phyloP scores from a whole-genome alignment of 805 yeast genomes.

The Pichia occidentalis region DNA sequence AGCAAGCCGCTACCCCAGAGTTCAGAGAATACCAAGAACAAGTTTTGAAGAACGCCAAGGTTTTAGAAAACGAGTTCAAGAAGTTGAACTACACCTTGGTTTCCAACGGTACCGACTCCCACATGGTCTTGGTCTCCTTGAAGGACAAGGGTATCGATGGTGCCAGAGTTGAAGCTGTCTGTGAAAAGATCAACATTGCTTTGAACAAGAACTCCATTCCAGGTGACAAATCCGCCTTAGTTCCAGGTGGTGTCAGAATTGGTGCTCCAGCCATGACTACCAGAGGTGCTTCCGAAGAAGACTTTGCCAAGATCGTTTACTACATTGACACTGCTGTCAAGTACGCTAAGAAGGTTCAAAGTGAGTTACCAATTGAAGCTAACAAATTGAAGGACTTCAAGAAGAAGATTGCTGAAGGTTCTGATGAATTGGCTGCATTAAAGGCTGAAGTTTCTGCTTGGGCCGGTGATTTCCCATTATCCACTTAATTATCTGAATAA shows the following conservation, averaged over 20 bases:
- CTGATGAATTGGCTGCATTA: slow-evolving; percentile 57
- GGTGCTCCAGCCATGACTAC: slow-evolving; percentile 99
- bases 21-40: slow-evolving; percentile 84
- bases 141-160: slow-evolving; percentile 91
- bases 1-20: slow-evolving; percentile 88
- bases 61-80: slow-evolving; percentile 70
- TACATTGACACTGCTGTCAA: slow-evolving; percentile 77
- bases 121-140: slow-evolving; percentile 86
- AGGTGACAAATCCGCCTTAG: slow-evolving; percentile 93
- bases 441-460: slow-evolving; percentile 79
- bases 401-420: slow-evolving; percentile 65
- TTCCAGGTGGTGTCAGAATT: slow-evolving; percentile 95
- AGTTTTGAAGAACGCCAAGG: slow-evolving; percentile 82
- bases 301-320: slow-evolving; percentile 71
- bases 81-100: slow-evolving; percentile 73
- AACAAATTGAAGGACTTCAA: slow-evolving; percentile 96
- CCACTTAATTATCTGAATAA: slow-evolving; percentile 35
- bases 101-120: slow-evolving; percentile 94
- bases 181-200: slow-evolving; percentile 92
- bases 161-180: slow-evolving; percentile 92
- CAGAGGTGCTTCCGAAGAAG: slow-evolving; percentile 87
- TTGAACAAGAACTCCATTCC: slow-evolving; percentile 97
- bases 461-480: slow-evolving; percentile 83
- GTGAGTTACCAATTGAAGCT: slow-evolving; percentile 79
- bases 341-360: slow-evolving; percentile 71